Evolutionary conservation across 257 asterid genomes (phyloP).

Genomic region (Handroanthus guayacan): DNA sequence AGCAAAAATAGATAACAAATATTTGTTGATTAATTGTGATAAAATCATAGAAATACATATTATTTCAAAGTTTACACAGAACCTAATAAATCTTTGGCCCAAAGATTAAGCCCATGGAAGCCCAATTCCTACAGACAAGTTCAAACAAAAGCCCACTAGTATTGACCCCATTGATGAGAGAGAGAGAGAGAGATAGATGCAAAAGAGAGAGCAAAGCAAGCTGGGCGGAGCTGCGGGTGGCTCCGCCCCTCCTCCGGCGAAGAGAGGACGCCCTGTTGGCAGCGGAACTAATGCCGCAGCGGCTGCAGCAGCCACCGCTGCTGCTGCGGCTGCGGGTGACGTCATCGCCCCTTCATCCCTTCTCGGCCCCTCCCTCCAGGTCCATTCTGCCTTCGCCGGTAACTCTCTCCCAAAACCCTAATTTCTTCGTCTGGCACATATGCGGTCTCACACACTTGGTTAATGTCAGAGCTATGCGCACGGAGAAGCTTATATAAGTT

Average conservation of each 20-base stretch:
- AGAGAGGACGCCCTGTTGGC: slow-evolving; percentile 93
- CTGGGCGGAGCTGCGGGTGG: slow-evolving; percentile 69
- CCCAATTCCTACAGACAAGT: background rate
- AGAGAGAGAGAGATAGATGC: slow-evolving; percentile 60
- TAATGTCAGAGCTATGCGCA: slow-evolving; percentile 5
- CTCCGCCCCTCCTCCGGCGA: slow-evolving; percentile 76
- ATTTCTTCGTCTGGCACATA: background rate
- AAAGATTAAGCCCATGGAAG: background rate
- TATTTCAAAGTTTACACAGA: too few relatives aligned
- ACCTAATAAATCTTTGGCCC: too few relatives aligned
- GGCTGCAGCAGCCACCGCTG: slow-evolving; percentile 52
- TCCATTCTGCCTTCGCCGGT: slow-evolving; percentile 95
- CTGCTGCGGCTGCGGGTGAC: slow-evolving; percentile 61
- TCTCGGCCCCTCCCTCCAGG: slow-evolving; percentile 93
- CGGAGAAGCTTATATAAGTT: slow-evolving; percentile 8
- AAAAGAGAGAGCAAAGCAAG: slow-evolving; percentile 85
- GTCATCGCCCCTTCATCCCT: slow-evolving; percentile 74
- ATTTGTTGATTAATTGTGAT: too few relatives aligned
- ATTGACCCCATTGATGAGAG: background rate
- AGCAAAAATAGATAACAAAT: too few relatives aligned
- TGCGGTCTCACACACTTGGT: background rate
- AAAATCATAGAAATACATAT: too few relatives aligned
- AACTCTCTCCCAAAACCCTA: slow-evolving; percentile 45
- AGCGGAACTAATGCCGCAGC: slow-evolving; percentile 61
- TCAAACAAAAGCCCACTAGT: background rate